Conservation (phyloP, 768 basidiomycete species). For the Suillus paluster region DNA sequence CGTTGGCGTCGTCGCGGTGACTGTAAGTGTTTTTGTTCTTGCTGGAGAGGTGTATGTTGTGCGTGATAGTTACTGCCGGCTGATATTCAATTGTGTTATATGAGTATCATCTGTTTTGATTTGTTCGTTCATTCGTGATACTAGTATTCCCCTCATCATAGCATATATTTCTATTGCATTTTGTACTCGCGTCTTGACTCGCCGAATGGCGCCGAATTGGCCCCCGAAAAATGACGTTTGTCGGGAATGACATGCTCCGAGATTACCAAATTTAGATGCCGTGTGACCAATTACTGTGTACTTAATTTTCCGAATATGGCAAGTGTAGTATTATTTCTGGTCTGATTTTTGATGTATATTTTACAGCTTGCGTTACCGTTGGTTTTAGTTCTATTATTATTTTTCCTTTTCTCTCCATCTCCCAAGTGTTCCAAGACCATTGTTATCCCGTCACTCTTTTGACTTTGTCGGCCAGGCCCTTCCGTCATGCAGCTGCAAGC, state of each 20-base stretch:
- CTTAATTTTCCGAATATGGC: not conserved
- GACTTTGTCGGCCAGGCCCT: conserved; percentile 12
- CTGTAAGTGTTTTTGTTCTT: conserved; percentile 14
- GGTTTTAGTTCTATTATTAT: conserved; percentile 1
- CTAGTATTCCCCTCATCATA: conserved; percentile 13
- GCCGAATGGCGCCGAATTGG: not conserved
- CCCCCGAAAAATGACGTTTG: too few species aligned
- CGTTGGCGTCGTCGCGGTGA: conserved; percentile 22
- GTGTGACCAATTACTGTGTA: not conserved
- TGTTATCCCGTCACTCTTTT: conserved; percentile 13
- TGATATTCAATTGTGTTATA: conserved; percentile 11
- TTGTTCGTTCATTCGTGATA: conserved; percentile 21
- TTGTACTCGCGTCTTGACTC: not conserved
- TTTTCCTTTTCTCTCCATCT: not conserved
- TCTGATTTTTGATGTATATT: not conserved
- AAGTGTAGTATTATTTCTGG: not conserved
- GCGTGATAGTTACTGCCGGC: not conserved
- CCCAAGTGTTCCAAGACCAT: not conserved
- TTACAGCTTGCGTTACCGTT: not conserved
- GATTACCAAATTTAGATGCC: not conserved
- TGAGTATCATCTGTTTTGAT: conserved; percentile 19
- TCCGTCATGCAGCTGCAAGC: conserved; percentile 48
- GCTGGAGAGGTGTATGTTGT: conserved; percentile 1
- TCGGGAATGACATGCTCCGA: not conserved
- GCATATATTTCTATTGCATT: conserved; percentile 35